A percentile compares a stretch with the other conserved stretches of the same genome.
phyloP scores from a whole-genome alignment of 208 protist genomes.

The Trypanosoma theileri region DNA sequence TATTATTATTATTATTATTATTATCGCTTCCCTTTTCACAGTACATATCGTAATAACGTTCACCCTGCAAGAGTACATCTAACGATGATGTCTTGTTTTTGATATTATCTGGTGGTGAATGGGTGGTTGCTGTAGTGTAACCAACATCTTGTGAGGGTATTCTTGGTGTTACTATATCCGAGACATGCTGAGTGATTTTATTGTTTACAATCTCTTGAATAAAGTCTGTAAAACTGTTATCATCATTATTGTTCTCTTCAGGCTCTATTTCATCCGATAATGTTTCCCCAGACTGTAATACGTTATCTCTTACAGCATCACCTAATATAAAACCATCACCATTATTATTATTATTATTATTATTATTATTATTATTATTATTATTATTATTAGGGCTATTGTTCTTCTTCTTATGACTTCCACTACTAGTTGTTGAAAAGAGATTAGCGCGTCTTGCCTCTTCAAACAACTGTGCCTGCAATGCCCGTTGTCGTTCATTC shows the following conservation, averaged over 20 bases:
- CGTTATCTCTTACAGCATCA: not conserved
- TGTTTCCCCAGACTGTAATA: too few relatives aligned
- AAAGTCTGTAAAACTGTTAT: conserved; percentile 2
- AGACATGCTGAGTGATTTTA: not conserved
- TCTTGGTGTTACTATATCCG: not conserved
- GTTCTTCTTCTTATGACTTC: not conserved
- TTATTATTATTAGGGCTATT: not conserved
- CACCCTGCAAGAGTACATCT: conserved; percentile 8
- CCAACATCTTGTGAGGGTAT: not conserved
- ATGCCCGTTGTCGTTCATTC: conserved; percentile 21
- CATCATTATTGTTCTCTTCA: not conserved
- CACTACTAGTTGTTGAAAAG: not conserved
- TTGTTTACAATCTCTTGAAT: not conserved
- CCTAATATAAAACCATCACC: not conserved
- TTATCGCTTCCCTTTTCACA: not conserved
- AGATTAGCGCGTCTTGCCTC: conserved; percentile 20
- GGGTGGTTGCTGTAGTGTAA: not conserved
- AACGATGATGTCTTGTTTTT: not conserved
- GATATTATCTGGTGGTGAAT: not conserved
- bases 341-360: not conserved
- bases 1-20: not conserved
- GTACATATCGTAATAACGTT: conserved; percentile 18
- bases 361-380: not conserved
- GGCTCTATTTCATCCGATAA: not conserved
- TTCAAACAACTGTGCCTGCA: conserved; percentile 22